Conservation (phyloP, 2,329 filamentous ascomycete species). For the Lachnellula occidentalis region DNA sequence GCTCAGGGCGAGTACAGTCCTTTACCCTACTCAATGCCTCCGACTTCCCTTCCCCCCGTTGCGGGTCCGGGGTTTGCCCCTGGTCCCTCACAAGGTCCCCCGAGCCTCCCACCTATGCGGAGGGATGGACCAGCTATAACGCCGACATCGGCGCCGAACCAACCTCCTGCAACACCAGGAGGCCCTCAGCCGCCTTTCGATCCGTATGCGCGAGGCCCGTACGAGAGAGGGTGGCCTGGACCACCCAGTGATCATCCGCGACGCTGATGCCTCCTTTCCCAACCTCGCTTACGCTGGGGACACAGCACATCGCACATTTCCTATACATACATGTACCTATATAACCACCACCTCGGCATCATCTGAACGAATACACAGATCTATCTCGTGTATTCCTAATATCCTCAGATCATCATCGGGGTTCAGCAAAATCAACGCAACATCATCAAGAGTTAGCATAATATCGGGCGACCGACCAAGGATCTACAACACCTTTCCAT, state of each 20-base stretch:
- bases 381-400: conserved; percentile 20
- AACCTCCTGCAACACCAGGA: conserved; percentile 15
- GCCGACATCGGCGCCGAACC: conserved; percentile 6
- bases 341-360: background rate
- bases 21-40: conserved; percentile 24
- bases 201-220: conserved; percentile 22
- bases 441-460: background rate
- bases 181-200: conserved; percentile 21
- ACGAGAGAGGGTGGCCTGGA: conserved; percentile 26
- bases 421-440: background rate
- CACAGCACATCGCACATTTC: background rate
- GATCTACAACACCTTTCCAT: background rate
- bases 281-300: background rate
- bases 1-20: conserved; percentile 26
- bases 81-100: conserved; percentile 15
- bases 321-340: conserved; percentile 1
- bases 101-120: conserved; percentile 27
- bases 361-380: conserved; percentile 5
- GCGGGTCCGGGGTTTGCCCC: conserved; percentile 18
- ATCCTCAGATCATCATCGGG: background rate
- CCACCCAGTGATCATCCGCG: conserved; percentile 24
- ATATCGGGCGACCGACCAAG: conserved; percentile 7
- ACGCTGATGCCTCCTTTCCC: conserved; percentile 8
- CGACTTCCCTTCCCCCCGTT: conserved; percentile 25
- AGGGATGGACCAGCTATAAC: conserved; percentile 23